Base-by-base conservation (phyloP, 2,329 filamentous ascomycete genomes). In the Blastomyces gilchristii region DNA sequence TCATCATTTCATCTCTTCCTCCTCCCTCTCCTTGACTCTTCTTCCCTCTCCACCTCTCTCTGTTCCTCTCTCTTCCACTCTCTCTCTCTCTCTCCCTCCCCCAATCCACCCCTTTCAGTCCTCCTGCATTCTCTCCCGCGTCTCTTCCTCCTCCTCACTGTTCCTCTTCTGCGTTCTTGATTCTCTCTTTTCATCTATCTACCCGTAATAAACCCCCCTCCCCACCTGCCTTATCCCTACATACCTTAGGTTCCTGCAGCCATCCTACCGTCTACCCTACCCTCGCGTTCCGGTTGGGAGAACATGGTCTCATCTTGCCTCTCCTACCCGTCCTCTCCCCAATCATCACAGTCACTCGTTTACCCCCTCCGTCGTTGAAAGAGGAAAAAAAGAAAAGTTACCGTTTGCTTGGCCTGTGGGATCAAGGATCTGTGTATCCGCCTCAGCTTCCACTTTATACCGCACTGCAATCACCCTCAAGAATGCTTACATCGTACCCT, bases 1-100 rank as follows among this genome's bases (percentile, higher is more conserved):
- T 39, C 25, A 58, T 31, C n/a, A 22, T 31, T 39, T n/a, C 16
- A 22, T 12, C 22, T 16, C 25, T 7, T 22, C n/a, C n/a, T 22
- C n/a, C n/a, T 22, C n/a, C n/a, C n/a, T 22, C n/a, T 22, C n/a
- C n/a, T 22, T 22, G n/a, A 22, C n/a, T 22, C n/a, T 22, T 22
- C 12, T 7, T 11, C 7, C 50, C 63, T 7, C 41, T 43, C 41
- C 2, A 43, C 14, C 67, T 68, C 66, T 68, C 66, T 68, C 67
- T 69, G n/a, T 22, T 67, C 66, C 69, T 53, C 68, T 66, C 67
- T 70, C 66, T 67, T 69, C 68, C 67, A 63, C 64, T 64, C n/a
- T 18, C 37, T n/a, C 64, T 63, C 50, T 53, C 47, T 25, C 18
- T n/a, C n/a, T 25, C 50, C n/a, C n/a, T 22, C n/a, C n/a, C 12